Evolutionary conservation across 2,329 filamentous ascomycete genomes (phyloP), one percentile per base, ranked within the genome.

Genomic region (Phyllosticta citrichinensis): DNA sequence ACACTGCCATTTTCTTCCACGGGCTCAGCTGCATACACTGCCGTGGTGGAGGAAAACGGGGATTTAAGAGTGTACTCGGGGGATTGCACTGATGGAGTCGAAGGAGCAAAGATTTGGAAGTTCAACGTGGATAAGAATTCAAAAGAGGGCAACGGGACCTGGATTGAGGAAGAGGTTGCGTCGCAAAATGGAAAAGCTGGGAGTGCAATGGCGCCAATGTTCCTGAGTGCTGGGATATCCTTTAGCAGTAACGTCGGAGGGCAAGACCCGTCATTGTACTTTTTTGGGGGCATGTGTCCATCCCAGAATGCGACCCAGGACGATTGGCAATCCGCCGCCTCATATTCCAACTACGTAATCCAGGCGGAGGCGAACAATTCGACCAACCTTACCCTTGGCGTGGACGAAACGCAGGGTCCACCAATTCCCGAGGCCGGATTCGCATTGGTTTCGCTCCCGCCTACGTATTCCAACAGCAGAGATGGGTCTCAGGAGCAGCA

Each of bases 251-350:
- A 79, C 40, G 76, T 83, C 55, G 79, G 79, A 47, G 83, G 81
- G 0, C 71, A 75, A 27, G 76, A 81, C 62, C 80, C 81, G 10
- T 74, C 79, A 52, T 75, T 88, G 20, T 96, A 91, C 70, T 77
- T 87, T 6, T 97, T 96, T 73, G 93, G 91, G 40, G 93, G 93
- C 66, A 96, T 97, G 91, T 97, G 93, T 68, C 87, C 87, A 4
- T 74, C 70, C 25, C 66, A 68, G 2, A 62, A 63, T 24, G 61
- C 62, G 17, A 73, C 76, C 20, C 70, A 74, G 19, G 68, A 75
- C 6, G 78, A 75, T 19, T 91, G 90, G 87, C 83, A 89, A 63
- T 81, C 82, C 1, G 73, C 79, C 10, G 90, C 88, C 11, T 83
- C 84, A 51, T 97, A 96, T 73, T 92, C 90, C 1, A 91, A 91